These are phyloP conservation scores for Danielia reshetovae DNA, from an alignment of 805 yeast genomes.

Conservation along the genomic window DNA sequence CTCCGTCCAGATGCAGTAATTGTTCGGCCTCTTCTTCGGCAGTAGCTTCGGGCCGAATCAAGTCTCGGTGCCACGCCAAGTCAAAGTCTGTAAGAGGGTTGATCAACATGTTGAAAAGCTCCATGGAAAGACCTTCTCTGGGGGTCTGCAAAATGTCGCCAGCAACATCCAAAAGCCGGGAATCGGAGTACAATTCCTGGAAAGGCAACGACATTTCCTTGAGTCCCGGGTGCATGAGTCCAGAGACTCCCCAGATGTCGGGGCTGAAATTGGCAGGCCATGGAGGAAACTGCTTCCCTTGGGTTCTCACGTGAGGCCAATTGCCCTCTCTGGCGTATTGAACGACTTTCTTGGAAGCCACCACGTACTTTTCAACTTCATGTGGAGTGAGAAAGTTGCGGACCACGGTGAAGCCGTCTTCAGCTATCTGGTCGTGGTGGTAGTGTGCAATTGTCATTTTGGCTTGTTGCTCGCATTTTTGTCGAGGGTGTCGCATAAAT, in stretches of 20 bases:
- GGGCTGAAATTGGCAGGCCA: slow-evolving; percentile 50
- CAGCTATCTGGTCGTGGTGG: slow-evolving; percentile 34
- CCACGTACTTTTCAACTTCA: slow-evolving; percentile 33
- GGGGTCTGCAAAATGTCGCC: slow-evolving; percentile 41
- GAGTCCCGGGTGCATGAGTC: slow-evolving; percentile 45
- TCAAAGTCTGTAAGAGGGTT: slow-evolving; percentile 51
- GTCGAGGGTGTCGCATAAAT: not conserved
- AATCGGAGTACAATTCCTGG: slow-evolving; percentile 39
- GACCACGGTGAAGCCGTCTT: slow-evolving; percentile 36
- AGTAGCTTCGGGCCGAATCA: slow-evolving; percentile 43
- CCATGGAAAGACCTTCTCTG: slow-evolving; percentile 38
- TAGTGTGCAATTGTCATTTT: slow-evolving; percentile 16
- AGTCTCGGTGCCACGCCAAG: slow-evolving; percentile 53
- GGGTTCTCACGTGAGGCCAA: slow-evolving; percentile 47
- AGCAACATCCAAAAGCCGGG: slow-evolving; percentile 36
- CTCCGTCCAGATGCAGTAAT: slow-evolving; percentile 35
- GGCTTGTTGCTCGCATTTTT: too few species aligned
- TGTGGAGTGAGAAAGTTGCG: slow-evolving; percentile 37
- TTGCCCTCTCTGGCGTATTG: slow-evolving; percentile 43
- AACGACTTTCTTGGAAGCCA: slow-evolving; percentile 36
- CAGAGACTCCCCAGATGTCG: slow-evolving; percentile 51
- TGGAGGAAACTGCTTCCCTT: slow-evolving; percentile 56
- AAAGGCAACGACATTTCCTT: slow-evolving; percentile 32
- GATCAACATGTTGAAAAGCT: slow-evolving; percentile 49
- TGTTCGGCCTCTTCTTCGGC: slow-evolving; percentile 42